Percentiles rank a stretch among this genome's conserved stretches.
Conservation (phyloP, 371 early-diverging fungal genomes). For the Syncephalis fuscata region DNA sequence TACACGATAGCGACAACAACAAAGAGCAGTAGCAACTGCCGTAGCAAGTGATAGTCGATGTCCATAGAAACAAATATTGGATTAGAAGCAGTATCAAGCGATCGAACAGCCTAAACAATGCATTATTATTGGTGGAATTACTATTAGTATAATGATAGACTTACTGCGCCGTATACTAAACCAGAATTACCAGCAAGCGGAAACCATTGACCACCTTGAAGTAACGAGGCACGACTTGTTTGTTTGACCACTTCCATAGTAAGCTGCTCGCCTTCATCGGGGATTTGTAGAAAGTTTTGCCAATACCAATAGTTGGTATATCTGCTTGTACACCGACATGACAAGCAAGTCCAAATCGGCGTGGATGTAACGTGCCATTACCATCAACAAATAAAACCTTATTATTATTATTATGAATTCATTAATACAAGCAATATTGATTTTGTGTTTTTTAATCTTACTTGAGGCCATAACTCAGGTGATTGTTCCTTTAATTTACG, state of each 20-base stretch:
- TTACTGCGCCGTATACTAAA: conserved; percentile 39
- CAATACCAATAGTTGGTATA: conserved; percentile 70
- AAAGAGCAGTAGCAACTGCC: conserved; percentile 39
- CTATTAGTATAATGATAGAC: background rate
- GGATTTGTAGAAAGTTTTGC: conserved; percentile 71
- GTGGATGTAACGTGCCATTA: conserved; percentile 77
- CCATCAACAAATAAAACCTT: conserved; percentile 69
- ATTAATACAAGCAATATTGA: background rate
- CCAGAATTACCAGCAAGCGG: conserved; percentile 24
- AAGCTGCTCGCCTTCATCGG: conserved; percentile 17
- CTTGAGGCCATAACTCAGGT: conserved; percentile 49
- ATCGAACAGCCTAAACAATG: conserved; percentile 10
- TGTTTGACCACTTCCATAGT: conserved; percentile 14
- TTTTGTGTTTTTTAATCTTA: conserved; percentile 8
- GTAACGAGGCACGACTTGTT: conserved; percentile 9
- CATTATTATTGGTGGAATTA: too few species aligned
- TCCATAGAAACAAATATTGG: conserved; percentile 80
- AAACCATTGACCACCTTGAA: conserved; percentile 11
- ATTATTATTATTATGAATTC: background rate
- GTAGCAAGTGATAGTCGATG: conserved; percentile 54
- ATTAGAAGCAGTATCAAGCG: conserved; percentile 25
- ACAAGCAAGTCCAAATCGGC: conserved; percentile 72
- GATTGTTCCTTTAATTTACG: conserved; percentile 18
- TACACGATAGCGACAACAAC: conserved; percentile 46
- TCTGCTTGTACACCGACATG: conserved; percentile 62